Evolutionary conservation across 306 rosid species (phyloP).

Genomic region (Dicorynia guianensis): DNA sequence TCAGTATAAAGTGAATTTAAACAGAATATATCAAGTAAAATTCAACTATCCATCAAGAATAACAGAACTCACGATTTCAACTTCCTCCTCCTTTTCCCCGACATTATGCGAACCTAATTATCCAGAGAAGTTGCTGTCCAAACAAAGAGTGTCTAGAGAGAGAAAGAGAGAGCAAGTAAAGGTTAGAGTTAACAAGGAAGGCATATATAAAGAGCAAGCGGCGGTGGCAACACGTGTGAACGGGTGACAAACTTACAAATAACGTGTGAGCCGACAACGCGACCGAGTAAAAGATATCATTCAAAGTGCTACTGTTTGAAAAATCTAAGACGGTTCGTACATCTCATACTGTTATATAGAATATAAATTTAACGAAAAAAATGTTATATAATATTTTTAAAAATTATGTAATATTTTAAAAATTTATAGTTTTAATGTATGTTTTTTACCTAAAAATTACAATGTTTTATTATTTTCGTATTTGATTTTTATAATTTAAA

Average conservation of each 20-base stretch:
- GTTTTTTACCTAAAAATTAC: too few species aligned
- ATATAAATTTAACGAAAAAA: too few species aligned
- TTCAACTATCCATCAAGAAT: neutral
- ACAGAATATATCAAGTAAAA: neutral
- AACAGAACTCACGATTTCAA: slow-evolving; percentile 68
- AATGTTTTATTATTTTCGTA: too few species aligned
- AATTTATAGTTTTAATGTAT: too few species aligned
- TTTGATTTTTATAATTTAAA: too few species aligned
- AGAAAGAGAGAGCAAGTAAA: neutral
- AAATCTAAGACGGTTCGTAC: too few species aligned
- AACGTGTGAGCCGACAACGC: slow-evolving; percentile 28
- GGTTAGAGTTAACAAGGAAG: slow-evolving; percentile 5
- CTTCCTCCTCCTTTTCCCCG: slow-evolving; percentile 65
- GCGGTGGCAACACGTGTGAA: slow-evolving; percentile 48
- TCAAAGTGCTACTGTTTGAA: too few species aligned
- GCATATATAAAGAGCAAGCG: slow-evolving; percentile 28
- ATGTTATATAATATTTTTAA: too few species aligned
- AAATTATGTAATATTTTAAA: too few species aligned
- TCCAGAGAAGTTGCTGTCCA: slow-evolving; percentile 3
- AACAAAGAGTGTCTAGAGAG: neutral
- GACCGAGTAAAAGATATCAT: too few species aligned
- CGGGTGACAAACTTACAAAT: slow-evolving; percentile 29
- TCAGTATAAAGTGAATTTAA: neutral
- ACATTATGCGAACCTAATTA: slow-evolving; percentile 48
- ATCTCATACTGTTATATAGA: too few species aligned